Conservation (phyloP, 371 early-diverging fungal genomes). For the Mucor mucedo region DNA sequence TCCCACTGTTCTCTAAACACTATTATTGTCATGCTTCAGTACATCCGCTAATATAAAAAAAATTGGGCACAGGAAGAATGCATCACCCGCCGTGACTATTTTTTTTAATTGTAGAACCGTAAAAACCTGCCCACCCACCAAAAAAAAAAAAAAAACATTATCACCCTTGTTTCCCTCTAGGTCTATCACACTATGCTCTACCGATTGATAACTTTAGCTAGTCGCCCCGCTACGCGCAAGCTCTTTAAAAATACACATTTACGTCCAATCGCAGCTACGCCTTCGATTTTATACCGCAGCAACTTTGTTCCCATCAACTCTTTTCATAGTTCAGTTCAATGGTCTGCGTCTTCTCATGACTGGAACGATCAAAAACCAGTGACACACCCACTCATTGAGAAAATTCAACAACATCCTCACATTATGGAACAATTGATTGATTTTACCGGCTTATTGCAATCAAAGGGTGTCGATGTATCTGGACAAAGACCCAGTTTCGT, state of each 20-base stretch:
- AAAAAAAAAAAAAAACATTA: no score
- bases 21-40: no score
- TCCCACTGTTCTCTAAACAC: no score
- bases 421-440: conserved; percentile 45
- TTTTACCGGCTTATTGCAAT: conserved; percentile 38
- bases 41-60: no score
- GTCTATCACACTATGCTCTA: conserved; percentile 11
- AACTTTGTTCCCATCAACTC: neutral
- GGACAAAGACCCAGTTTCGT: conserved; percentile 40
- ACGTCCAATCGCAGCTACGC: neutral
- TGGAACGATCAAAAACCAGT: conserved; percentile 17
- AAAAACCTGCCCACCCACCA: no score
- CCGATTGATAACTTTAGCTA: conserved; percentile 8
- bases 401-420: conserved; percentile 41
- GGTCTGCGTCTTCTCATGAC: conserved; percentile 25
- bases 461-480: conserved; percentile 38
- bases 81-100: no score
- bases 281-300: neutral
- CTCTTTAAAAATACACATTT: neutral
- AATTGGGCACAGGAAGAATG: no score
- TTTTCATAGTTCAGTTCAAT: neutral
- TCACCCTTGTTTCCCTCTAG: conserved; percentile 1
- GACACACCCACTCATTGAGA: conserved; percentile 41
- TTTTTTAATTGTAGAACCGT: no score
- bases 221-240: conserved; percentile 9